phyloP scores from a whole-genome alignment of 2,329 filamentous ascomycete genomes.

The Ophiobolus disseminans region DNA sequence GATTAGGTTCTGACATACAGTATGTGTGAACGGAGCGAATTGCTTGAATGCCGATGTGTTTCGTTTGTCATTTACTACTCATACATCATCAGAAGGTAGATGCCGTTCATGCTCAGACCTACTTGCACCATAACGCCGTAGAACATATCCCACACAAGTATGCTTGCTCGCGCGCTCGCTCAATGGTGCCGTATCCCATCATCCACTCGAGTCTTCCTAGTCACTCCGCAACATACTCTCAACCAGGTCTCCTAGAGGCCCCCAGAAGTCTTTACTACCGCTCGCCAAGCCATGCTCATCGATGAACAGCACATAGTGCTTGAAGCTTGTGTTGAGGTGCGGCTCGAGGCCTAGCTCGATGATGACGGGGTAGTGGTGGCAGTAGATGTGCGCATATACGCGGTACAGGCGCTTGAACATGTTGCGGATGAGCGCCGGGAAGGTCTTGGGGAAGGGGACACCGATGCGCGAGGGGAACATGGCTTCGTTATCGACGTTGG shows the following conservation, averaged over 20 bases:
- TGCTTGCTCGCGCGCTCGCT: background rate
- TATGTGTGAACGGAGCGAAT: background rate
- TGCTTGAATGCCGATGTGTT: background rate
- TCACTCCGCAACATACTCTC: conserved; percentile 98
- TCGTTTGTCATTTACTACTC: conserved; percentile 14
- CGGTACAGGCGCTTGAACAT: conserved; percentile 99
- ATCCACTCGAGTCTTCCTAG: too few relatives aligned
- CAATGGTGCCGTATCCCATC: background rate
- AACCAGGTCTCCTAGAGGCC: conserved; percentile 90
- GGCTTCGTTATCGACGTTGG: conserved; percentile 92
- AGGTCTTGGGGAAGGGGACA: conserved; percentile 90
- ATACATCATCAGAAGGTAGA: conserved; percentile 20
- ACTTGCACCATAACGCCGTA: conserved; percentile 9
- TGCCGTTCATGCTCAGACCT: conserved; percentile 11
- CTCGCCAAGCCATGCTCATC: conserved; percentile 93
- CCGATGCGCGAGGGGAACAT: conserved; percentile 95
- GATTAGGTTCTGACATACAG: too few relatives aligned
- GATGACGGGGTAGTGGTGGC: conserved; percentile 96
- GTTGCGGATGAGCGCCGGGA: conserved; percentile 90
- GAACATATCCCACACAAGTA: conserved; percentile 1
- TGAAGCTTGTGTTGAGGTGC: conserved; percentile 98
- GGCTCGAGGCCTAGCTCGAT: conserved; percentile 94
- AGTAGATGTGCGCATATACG: conserved; percentile 97
- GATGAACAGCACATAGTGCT: conserved; percentile 98
- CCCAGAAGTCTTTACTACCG: conserved; percentile 93